These are phyloP conservation scores for Tetrapyrgos nigripes DNA, from an alignment of 1,284 basidiomycete genomes.

Conservation along the genomic window DNA sequence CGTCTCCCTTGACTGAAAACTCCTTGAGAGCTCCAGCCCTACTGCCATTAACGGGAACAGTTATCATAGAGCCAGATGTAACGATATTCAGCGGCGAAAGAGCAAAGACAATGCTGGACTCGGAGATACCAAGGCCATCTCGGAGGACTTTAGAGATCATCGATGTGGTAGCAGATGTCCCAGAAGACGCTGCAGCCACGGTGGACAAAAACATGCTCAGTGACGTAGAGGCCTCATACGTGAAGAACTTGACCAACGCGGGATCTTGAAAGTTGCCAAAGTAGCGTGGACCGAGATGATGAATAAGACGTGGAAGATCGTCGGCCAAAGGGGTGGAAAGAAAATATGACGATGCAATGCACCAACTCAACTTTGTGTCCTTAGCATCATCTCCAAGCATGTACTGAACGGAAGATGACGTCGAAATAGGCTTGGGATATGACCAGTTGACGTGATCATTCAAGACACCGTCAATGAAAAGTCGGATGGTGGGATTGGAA, in stretches of 20 bases:
- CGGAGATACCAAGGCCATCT: slow-evolving; percentile 54
- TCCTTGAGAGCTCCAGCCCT: slow-evolving; percentile 22
- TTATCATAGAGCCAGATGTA: slow-evolving; percentile 26
- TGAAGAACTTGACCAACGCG: slow-evolving; percentile 70
- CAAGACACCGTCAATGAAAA: slow-evolving; percentile 76
- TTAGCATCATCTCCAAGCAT: slow-evolving; percentile 57
- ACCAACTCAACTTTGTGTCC: slow-evolving; percentile 64
- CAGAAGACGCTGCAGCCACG: slow-evolving; percentile 20
- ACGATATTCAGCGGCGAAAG: slow-evolving; percentile 45
- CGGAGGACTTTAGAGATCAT: slow-evolving; percentile 59
- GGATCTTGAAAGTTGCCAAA: slow-evolving; percentile 73
- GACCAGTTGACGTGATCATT: slow-evolving; percentile 64
- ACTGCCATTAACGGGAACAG: slow-evolving; percentile 19
- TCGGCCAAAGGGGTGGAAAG: slow-evolving; percentile 67
- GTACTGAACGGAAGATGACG: slow-evolving; percentile 45
- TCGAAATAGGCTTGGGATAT: slow-evolving; percentile 61
- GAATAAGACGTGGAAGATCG: slow-evolving; percentile 70
- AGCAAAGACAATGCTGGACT: slow-evolving; percentile 57
- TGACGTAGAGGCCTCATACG: slow-evolving; percentile 80
- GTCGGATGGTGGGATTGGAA: slow-evolving; percentile 62
- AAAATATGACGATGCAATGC: slow-evolving; percentile 70
- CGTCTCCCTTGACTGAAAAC: slow-evolving; percentile 58
- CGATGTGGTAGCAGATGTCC: slow-evolving; percentile 35
- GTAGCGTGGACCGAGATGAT: slow-evolving; percentile 81
- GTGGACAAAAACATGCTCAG: slow-evolving; percentile 70